A percentile compares a stretch with the other conserved stretches of the same genome.
Evolutionary conservation across 768 basidiomycete genomes (phyloP).

Genomic region (Hypholoma sublateritium): DNA sequence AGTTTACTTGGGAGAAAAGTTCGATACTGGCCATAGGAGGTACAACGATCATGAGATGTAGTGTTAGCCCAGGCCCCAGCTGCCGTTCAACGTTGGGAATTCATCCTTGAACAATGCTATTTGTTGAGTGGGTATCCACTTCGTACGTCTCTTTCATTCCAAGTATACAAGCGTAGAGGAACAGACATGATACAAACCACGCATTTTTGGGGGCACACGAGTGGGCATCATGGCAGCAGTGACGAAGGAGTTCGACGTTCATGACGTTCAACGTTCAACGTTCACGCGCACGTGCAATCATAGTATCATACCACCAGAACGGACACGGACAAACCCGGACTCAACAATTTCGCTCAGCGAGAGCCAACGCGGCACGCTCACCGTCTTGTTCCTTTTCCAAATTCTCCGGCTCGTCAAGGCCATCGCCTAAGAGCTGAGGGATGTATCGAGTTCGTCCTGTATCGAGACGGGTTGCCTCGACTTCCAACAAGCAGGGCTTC

Average conservation of each 20-base stretch:
- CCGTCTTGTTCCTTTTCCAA: slow-evolving; percentile 3
- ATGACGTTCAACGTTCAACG: too few species aligned
- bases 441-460: slow-evolving; percentile 62
- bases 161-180: too few species aligned
- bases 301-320: neutral
- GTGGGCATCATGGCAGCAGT: neutral
- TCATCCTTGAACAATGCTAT: slow-evolving; percentile 44
- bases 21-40: too few species aligned
- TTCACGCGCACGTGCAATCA: slow-evolving; percentile 11
- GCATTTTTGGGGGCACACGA: neutral
- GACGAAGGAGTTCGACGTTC: neutral
- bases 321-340: slow-evolving; percentile 40
- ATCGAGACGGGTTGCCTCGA: slow-evolving; percentile 49
- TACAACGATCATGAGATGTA: too few species aligned
- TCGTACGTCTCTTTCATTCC: too few species aligned
- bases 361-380: slow-evolving; percentile 16
- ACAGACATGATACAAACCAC: too few species aligned
- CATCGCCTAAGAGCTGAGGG: slow-evolving; percentile 25
- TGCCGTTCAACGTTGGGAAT: too few species aligned
- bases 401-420: slow-evolving; percentile 17
- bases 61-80: too few species aligned
- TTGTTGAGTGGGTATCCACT: slow-evolving; percentile 41
- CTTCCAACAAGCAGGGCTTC: slow-evolving; percentile 44
- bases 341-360: slow-evolving; percentile 22
- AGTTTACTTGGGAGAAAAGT: too few species aligned